phyloP scores from a whole-genome alignment of 352 stramenopile species.

The Phytophthora sojae region DNA sequence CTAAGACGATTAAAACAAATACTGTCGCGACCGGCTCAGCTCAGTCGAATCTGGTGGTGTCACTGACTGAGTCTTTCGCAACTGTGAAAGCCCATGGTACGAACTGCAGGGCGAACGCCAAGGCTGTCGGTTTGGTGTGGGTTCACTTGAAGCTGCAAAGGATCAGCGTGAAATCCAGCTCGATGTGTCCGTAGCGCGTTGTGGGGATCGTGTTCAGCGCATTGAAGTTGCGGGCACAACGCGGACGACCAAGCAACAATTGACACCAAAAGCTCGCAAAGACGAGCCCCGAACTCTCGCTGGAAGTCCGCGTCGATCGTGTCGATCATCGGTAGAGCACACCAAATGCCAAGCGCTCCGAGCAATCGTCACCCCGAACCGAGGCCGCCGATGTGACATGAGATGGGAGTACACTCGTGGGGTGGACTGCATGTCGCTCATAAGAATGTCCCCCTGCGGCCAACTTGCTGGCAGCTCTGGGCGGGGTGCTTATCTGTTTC shows the following conservation, averaged over 20 bases:
- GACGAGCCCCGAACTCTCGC: constrained; percentile 10
- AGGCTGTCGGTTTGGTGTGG: neutral
- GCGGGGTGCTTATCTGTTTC: no score
- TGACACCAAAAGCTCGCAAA: constrained; percentile 22
- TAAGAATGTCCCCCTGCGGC: neutral
- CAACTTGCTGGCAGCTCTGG: no score
- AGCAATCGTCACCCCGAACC: constrained; percentile 18
- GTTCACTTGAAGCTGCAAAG: neutral
- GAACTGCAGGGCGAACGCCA: neutral
- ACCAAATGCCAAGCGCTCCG: neutral
- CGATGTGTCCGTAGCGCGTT: constrained; percentile 9
- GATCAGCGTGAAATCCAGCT: neutral
- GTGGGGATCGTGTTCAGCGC: constrained; percentile 13
- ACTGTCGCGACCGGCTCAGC: constrained; percentile 23
- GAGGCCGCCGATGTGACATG: constrained; percentile 1
- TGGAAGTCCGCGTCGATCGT: constrained; percentile 20
- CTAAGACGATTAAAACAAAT: neutral
- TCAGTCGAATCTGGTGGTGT: constrained; percentile 1
- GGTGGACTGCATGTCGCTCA: neutral
- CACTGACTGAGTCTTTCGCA: neutral
- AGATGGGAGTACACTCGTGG: neutral
- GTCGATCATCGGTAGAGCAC: constrained; percentile 3
- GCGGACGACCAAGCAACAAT: constrained; percentile 26
- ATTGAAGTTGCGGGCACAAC: constrained; percentile 27
- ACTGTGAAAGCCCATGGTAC: neutral